Conservation (phyloP, 2,329 filamentous ascomycete genomes). For the Ophiostoma quercus region DNA sequence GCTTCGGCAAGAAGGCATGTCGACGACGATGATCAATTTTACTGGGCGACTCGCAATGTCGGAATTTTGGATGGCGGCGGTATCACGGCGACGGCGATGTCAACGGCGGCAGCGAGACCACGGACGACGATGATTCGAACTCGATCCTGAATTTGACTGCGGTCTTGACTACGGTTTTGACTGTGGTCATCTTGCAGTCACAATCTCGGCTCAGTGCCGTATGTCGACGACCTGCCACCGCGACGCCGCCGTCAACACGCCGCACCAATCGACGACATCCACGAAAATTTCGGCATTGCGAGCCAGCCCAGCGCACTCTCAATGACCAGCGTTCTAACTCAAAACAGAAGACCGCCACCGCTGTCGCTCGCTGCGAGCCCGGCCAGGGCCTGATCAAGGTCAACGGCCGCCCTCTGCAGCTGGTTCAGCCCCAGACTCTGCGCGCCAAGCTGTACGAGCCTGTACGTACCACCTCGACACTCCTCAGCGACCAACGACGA, state of each 20-base stretch:
- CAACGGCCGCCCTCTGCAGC: constrained; percentile 82
- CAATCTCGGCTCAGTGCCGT: not conserved
- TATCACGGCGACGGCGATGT: not conserved
- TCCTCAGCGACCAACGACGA: not conserved
- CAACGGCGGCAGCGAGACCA: constrained; percentile 8
- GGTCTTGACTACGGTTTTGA: not conserved
- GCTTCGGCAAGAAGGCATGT: constrained; percentile 85
- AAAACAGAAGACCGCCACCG: constrained; percentile 67
- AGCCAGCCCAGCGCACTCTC: not conserved
- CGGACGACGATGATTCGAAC: not conserved
- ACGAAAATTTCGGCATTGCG: not conserved
- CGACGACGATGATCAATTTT: not conserved
- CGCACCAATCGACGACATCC: not conserved
- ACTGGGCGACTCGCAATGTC: not conserved
- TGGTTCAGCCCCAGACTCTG: constrained; percentile 29
- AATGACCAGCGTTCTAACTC: constrained; percentile 19
- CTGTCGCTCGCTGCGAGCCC: constrained; percentile 81
- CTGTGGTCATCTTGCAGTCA: not conserved
- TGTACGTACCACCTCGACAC: constrained; percentile 31
- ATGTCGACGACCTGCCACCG: not conserved
- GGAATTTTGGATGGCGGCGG: not conserved
- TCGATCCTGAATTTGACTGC: not conserved
- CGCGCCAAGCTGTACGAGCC: constrained; percentile 83
- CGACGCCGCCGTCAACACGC: not conserved
- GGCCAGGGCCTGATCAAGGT: constrained; percentile 81